A percentile compares a stretch with the other conserved stretches of the same genome.
Evolutionary conservation across 164 flowering plant genomes (phyloP).

Genomic region (Kingdonia uniflora): DNA sequence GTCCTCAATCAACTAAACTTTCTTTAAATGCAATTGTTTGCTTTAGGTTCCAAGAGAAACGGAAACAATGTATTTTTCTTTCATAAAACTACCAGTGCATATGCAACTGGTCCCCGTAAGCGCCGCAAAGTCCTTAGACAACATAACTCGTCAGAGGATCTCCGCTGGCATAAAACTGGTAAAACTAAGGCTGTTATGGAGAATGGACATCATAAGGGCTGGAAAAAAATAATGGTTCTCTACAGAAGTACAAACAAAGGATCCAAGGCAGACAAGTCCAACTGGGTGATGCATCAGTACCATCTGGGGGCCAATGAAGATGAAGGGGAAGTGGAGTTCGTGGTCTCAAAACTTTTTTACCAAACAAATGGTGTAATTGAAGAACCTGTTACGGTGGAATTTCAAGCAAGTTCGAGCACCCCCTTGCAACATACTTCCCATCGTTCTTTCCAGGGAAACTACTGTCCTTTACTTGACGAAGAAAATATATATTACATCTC

Average conservation of each 20-base stretch:
- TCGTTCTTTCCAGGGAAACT: too few species aligned
- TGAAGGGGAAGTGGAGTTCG: constrained; percentile 75
- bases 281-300: constrained; percentile 98
- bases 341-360: constrained; percentile 72
- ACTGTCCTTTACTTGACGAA: too few species aligned
- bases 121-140: constrained; percentile 83
- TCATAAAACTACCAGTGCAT: constrained; percentile 84
- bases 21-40: too few species aligned
- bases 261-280: constrained; percentile 77
- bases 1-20: too few species aligned
- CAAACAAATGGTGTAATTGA: constrained; percentile 54
- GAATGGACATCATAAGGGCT: constrained; percentile 74
- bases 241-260: constrained; percentile 46
- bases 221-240: constrained; percentile 94
- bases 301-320: constrained; percentile 88
- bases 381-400: constrained; percentile 45
- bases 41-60: too few species aligned
- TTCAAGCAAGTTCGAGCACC: too few species aligned
- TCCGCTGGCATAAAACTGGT: constrained; percentile 98
- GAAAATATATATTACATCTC: too few species aligned
- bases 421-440: too few species aligned
- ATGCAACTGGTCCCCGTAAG: constrained; percentile 80
- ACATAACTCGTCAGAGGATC: constrained; percentile 55
- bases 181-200: constrained; percentile 71
- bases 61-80: too few species aligned